phyloP scores from a whole-genome alignment of 2,329 filamentous ascomycete genomes.

The Leptographium radiaticola region DNA sequence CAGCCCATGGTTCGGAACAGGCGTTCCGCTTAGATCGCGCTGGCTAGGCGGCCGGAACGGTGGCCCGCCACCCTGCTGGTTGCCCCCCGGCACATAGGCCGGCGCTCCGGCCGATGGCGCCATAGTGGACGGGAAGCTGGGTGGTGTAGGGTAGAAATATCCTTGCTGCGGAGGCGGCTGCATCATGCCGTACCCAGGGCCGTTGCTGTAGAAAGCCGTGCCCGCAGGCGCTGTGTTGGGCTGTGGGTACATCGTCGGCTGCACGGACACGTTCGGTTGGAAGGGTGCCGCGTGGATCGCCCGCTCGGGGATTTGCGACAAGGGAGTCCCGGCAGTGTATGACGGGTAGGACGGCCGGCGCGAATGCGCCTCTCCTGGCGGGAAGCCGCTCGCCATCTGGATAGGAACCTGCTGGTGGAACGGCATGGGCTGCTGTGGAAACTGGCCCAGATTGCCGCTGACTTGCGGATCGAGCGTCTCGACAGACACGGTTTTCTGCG shows the following conservation, averaged over 20 bases:
- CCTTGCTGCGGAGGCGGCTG: conserved; percentile 35
- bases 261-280: conserved; percentile 47
- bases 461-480: conserved; percentile 83
- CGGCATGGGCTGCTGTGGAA: conserved; percentile 16
- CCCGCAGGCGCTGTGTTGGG: conserved; percentile 19
- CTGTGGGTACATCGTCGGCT: conserved; percentile 34
- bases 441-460: conserved; percentile 15
- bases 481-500: conserved; percentile 87
- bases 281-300: conserved; percentile 85
- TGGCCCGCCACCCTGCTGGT: conserved; percentile 26
- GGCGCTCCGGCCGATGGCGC: conserved; percentile 30
- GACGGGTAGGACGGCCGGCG: conserved; percentile 57
- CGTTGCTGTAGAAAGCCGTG: conserved; percentile 37
- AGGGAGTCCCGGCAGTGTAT: conserved; percentile 64
- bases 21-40: conserved; percentile 18
- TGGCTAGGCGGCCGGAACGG: conserved; percentile 27
- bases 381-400: conserved; percentile 41
- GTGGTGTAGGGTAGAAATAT: conserved; percentile 19
- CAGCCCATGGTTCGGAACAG: conserved; percentile 28
- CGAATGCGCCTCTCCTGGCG: conserved; percentile 43
- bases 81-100: conserved; percentile 39
- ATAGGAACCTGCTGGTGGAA: conserved; percentile 92
- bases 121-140: conserved; percentile 16
- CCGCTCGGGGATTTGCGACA: conserved; percentile 86
- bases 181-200: conserved; percentile 36